These are phyloP conservation scores for Termitomyces sp. DNA, from an alignment of 768 basidiomycete species.

Conservation along the genomic window DNA sequence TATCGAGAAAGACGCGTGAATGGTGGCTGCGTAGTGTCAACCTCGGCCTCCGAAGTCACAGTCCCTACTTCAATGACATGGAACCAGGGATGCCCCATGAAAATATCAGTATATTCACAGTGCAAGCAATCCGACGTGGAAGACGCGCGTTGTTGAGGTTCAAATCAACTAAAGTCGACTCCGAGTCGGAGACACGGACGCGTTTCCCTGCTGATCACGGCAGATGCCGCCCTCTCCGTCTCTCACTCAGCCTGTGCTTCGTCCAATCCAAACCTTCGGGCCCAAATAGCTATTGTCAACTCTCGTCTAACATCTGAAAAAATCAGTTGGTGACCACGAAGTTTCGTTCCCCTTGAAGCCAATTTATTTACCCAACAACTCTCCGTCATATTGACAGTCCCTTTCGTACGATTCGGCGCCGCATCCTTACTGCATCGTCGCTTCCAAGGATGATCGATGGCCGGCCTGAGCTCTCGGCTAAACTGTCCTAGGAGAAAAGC, in stretches of 20 bases:
- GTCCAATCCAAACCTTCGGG: background rate
- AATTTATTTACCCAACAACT: background rate
- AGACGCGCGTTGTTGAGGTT: background rate
- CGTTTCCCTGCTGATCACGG: background rate
- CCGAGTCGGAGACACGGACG: conserved; percentile 1
- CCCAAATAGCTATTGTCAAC: background rate
- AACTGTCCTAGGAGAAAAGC: background rate
- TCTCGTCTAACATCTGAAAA: background rate
- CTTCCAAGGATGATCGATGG: background rate
- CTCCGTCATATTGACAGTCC: background rate
- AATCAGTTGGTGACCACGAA: background rate
- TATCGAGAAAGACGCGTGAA: background rate
- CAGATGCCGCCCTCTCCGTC: background rate
- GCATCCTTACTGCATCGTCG: background rate
- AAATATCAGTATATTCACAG: background rate
- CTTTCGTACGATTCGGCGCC: background rate
- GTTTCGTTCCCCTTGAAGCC: background rate
- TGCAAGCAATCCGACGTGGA: background rate
- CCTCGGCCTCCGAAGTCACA: background rate
- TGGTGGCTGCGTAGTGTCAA: background rate
- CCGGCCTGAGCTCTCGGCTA: background rate
- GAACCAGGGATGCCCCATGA: background rate
- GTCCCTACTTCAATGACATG: background rate
- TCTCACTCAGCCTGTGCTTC: no score
- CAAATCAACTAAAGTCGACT: background rate